Evolutionary conservation across 2,329 filamentous ascomycete species (phyloP), one percentile per base, ranked within the genome.

Genomic region (Furcasterigmium sp.): DNA sequence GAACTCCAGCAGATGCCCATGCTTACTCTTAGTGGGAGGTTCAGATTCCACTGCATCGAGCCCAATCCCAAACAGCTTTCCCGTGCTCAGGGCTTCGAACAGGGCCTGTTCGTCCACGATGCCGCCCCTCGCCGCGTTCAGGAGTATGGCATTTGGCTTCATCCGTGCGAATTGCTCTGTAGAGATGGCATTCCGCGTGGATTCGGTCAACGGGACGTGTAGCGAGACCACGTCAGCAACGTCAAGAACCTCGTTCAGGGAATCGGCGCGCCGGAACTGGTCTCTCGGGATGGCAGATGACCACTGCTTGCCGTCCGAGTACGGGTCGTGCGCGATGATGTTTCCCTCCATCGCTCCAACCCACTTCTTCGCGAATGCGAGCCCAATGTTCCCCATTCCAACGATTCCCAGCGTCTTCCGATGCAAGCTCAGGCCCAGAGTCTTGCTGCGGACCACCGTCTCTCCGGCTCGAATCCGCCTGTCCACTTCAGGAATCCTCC

Each of bases 321-420:
- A 66, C 0, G 62, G 60, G 46, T 68, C 64, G 37, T 58, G 67
- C 1, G 61, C 63, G 5, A 67, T 42, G 1, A 68, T 51, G 1
- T 58, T 46, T 2, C 55, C 55, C 7, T 63, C 56, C 35, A 65
- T 64, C 1, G 56, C 64, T 0, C 63, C 59, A 3, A 54, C 51
- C 45, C 65, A 67, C 15, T 65, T 67, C 10, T 52, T 49, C 1
- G 62, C 64, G 3, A 67, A 58, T 0, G 46, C 56, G 20, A 56
- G 56, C 1, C 64, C 64, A 21, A 68, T 65, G 3, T 66, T 62
- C 0, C 64, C 64, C 62, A 66, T 67, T 1, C 64, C 63, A 0
- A 68, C 51, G 5, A 67, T 57, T 1, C 64, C 64, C 7, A 67
- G 51, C 0, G 59, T 63, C 47, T 59, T 64, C 13, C 50, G 42